Percentiles rank a stretch among this genome's conserved stretches.
Conservation (phyloP, 73 alveolate species). For the Blepharisma stoltei region DNA sequence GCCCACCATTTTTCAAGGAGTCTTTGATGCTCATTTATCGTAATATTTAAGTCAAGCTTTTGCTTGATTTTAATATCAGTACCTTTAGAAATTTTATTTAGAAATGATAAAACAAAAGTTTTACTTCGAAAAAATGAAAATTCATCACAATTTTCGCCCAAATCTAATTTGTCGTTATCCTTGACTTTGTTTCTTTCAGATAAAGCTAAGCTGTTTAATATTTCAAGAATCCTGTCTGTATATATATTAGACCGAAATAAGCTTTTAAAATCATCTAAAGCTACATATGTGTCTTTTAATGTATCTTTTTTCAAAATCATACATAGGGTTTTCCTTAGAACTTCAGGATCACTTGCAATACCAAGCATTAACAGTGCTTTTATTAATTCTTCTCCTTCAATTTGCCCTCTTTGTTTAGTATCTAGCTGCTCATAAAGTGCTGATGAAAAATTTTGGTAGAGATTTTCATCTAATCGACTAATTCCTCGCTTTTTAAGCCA, state of each 20-base stretch:
- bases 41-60: not conserved
- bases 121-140: not conserved
- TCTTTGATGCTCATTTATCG: slow-evolving; percentile 19
- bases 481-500: too few species aligned
- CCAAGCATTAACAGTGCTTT: not conserved
- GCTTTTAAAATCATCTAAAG: not conserved
- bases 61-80: not conserved
- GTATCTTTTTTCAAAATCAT: not conserved
- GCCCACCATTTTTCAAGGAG: not conserved
- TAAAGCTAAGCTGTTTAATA: not conserved
- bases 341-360: slow-evolving; percentile 20
- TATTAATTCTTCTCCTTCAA: not conserved
- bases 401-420: not conserved
- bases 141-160: not conserved
- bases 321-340: slow-evolving; percentile 7
- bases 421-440: not conserved
- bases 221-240: slow-evolving; percentile 2
- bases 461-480: not conserved
- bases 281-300: not conserved
- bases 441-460: not conserved
- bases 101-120: not conserved
- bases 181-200: not conserved
- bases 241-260: not conserved
- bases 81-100: not conserved
- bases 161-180: not conserved